Percentiles rank a stretch among this genome's conserved stretches.
Evolutionary conservation across 768 basidiomycete genomes (phyloP).

Genomic region (Cytidiella melzeri): DNA sequence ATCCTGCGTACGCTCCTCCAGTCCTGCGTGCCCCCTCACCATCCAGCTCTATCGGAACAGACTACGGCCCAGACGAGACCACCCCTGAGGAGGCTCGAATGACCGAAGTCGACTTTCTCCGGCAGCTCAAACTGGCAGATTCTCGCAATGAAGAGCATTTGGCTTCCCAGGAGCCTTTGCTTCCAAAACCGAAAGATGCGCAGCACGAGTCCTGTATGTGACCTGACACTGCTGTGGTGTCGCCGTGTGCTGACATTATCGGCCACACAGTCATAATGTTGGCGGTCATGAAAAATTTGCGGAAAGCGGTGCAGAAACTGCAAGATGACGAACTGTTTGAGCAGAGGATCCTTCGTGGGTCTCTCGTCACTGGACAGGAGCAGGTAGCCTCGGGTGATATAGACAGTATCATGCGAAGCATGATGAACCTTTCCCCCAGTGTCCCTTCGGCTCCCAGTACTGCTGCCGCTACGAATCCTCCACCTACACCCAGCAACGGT

Average conservation of each 20-base stretch:
- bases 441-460: neutral
- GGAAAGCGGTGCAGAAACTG: slow-evolving; percentile 31
- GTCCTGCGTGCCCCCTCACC: slow-evolving; percentile 42
- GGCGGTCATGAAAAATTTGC: slow-evolving; percentile 34
- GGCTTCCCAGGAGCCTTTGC: slow-evolving; percentile 25
- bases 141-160: slow-evolving; percentile 31
- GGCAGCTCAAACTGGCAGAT: slow-evolving; percentile 30
- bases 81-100: slow-evolving; percentile 33
- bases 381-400: slow-evolving; percentile 32
- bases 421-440: slow-evolving; percentile 25
- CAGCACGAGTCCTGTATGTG: slow-evolving; percentile 39
- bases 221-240: too few species aligned
- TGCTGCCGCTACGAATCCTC: neutral
- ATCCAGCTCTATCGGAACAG: slow-evolving; percentile 40
- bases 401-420: slow-evolving; percentile 35
- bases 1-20: slow-evolving; percentile 35
- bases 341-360: slow-evolving; percentile 30
- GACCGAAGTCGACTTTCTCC: slow-evolving; percentile 31
- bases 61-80: slow-evolving; percentile 43
- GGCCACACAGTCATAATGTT: slow-evolving; percentile 32
- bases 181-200: slow-evolving; percentile 27
- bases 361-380: slow-evolving; percentile 30
- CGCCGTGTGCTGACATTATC: too few species aligned
- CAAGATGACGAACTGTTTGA: slow-evolving; percentile 41
- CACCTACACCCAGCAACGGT: neutral